Evolutionary conservation across 257 asterid genomes (phyloP), one percentile per base, ranked within the genome.

Genomic region (Penstemon davidsonii): DNA sequence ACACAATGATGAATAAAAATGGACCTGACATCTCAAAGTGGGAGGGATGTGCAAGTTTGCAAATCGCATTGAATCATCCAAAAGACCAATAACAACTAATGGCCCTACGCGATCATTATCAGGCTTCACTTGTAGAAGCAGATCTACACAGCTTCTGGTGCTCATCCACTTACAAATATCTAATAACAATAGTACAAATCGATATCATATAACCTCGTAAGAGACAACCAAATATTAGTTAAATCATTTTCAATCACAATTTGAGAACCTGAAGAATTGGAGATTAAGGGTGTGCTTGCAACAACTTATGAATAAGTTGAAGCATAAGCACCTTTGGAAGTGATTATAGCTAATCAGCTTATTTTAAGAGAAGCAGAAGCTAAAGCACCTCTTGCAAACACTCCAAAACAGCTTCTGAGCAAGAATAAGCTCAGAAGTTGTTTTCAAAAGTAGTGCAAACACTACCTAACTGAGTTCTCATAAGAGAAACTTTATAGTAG

Each of bases 141-240:
- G 78, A 76, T 75, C 79, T 18, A 57, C 65, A 77, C 94, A 93
- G 38, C 67, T 69, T 69, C 85, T 80, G 40, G 66, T 62, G 77
- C 76, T 81, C 86, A 84, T 81, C 98, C 98, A 93, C 81, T 87
- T 86, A 59, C 90, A 85, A 68, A 55, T 49, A 75, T 82, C 96
- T 90, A 70, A 50, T 72, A 71, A 44, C 36, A 73, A n/a, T 15
- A 15, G 18, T 54, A 71, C 11, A 59, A 71, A 25, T 1, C 33
- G 33, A 25, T 47, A 58, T 60, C 61, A 64, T 62, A 62, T 67
- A 62, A 68, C 67, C 73, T 71, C 58, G 9, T 13, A 5, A 56
- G 2, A 62, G 41, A 66, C 59, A 68, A 36, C 42, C 67, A 8
- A 37, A 52, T 13, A 46, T 8, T 36, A 62, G 13, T 8, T 52